Conservation (phyloP, 2,329 filamentous ascomycete species). For the Verticillium dahliae region DNA sequence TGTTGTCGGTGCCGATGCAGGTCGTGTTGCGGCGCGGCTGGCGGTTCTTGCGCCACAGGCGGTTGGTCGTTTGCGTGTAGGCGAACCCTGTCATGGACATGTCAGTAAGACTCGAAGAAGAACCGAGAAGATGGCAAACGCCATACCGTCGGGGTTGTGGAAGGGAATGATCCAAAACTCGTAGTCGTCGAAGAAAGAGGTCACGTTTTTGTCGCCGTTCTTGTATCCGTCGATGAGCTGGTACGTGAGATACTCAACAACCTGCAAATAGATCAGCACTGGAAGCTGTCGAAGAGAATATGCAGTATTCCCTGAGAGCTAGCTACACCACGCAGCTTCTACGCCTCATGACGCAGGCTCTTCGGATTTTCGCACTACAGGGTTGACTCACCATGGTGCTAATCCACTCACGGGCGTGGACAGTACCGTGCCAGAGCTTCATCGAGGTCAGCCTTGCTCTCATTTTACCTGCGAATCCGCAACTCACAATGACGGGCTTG, state of each 20-base stretch:
- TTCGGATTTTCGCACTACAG: background rate
- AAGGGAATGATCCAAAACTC: conserved; percentile 53
- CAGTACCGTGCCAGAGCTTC: conserved; percentile 38
- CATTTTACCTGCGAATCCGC: background rate
- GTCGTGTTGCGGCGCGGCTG: conserved; percentile 28
- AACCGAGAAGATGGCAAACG: too few species aligned
- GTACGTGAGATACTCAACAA: conserved; percentile 17
- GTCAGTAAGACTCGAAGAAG: background rate
- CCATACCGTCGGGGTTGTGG: conserved; percentile 43
- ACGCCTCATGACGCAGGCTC: too few species aligned
- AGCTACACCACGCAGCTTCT: background rate
- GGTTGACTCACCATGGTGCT: conserved; percentile 48
- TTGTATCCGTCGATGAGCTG: conserved; percentile 37
- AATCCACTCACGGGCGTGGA: conserved; percentile 50
- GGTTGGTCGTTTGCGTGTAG: conserved; percentile 41
- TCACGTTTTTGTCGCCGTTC: conserved; percentile 25
- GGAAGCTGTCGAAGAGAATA: conserved; percentile 15
- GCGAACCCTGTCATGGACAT: conserved; percentile 32
- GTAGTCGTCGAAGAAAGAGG: conserved; percentile 44
- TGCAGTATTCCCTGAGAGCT: conserved; percentile 27
- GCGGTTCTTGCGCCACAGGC: conserved; percentile 49
- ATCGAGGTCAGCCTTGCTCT: background rate
- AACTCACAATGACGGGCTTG: conserved; percentile 34
- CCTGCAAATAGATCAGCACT: conserved; percentile 13
- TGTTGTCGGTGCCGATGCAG: conserved; percentile 44